Evolutionary conservation across 306 rosid genomes (phyloP), one percentile per base, ranked within the genome.

Genomic region (Abrus precatorius): DNA sequence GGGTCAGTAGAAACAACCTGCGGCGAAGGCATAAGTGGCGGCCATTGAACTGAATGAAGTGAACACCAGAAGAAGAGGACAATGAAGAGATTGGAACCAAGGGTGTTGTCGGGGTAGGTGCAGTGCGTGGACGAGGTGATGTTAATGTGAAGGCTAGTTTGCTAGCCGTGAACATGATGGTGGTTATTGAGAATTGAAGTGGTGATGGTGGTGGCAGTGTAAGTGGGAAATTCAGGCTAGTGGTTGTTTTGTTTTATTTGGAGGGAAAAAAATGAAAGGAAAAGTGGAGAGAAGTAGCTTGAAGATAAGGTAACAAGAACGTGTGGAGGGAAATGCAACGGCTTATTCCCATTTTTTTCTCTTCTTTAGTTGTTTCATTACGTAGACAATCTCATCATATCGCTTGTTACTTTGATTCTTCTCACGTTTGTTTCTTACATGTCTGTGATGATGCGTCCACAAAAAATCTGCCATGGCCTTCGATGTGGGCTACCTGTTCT

Each of bases 281-380:
- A 38, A 11, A 62, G 11, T 27, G 60, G 83, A 83, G 81, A 79
- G 54, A 41, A 52, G 14, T 1, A 33, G 48, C 28, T n/a, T 9
- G 70, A 36, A 64, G 97, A 95, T 92, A 95, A 95, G 99, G 95
- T 82, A 76, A 13, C 0, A n/a, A 30, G 69, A 80, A 89, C 67
- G 83, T 83, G 97, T 91, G 99, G 97, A 89, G 94, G 86, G 86
- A 87, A 90, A 20, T 75, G 88, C 84, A 85, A 86, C 85, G 62
- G 89, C 85, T 74, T 52, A 53, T 81, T 70, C 53, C 72, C 48
- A 62, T 47, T 43, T 38, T 41, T 61, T 29, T 34, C 33, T 69
- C 3, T 27, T 56, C 41, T 41, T 4, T 4, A 14, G 75, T 55
- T 13, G 9, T 74, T 66, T 72, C 71, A 30, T 38, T 36, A 3